These are phyloP conservation scores for Cutaneotrichosporon cavernicola DNA, from an alignment of 1,284 basidiomycete genomes.

Conservation along the genomic window DNA sequence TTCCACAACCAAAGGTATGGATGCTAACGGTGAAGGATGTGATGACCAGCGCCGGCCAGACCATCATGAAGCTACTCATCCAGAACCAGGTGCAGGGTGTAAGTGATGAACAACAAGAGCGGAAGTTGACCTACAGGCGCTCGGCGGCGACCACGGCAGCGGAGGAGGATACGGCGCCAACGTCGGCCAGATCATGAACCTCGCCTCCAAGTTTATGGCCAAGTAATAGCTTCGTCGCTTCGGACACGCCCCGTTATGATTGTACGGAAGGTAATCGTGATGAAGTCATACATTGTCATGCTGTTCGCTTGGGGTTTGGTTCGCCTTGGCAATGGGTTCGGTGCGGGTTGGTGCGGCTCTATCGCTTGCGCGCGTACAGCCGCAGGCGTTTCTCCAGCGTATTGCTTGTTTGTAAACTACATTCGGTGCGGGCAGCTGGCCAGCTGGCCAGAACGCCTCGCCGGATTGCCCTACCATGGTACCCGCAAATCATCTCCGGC, in stretches of 20 bases:
- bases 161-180: constrained; percentile 61
- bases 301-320: neutral
- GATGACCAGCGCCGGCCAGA: constrained; percentile 76
- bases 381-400: too few relatives aligned
- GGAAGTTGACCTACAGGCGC: constrained; percentile 59
- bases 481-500: neutral
- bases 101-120: constrained; percentile 20
- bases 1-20: neutral
- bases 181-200: constrained; percentile 59
- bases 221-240: constrained; percentile 10
- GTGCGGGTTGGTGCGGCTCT: too few relatives aligned
- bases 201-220: constrained; percentile 26
- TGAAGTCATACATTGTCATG: neutral
- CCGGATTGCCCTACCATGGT: neutral
- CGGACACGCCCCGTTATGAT: neutral
- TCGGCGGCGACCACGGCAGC: constrained; percentile 61
- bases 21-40: constrained; percentile 65
- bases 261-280: neutral
- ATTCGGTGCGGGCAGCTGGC: too few relatives aligned
- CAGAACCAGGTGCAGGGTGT: constrained; percentile 52
- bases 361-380: too few relatives aligned
- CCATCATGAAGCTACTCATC: constrained; percentile 74
- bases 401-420: too few relatives aligned
- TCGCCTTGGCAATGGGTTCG: too few relatives aligned
- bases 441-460: neutral